Conservation (phyloP, 192 early-diverging fungal species). For the Kickxella alabastrina region DNA sequence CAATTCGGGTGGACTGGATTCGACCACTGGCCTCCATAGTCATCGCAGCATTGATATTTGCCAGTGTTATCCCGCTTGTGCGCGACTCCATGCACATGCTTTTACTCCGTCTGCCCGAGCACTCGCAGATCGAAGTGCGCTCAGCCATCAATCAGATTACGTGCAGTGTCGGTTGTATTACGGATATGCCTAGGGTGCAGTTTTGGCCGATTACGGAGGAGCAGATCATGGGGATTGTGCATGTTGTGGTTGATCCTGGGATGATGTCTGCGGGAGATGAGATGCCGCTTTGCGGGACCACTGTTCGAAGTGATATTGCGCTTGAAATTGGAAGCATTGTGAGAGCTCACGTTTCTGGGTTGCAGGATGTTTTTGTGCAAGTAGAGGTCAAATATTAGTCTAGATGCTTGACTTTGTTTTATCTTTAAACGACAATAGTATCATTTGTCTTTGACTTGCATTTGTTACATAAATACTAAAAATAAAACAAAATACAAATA, state of each 20-base stretch:
- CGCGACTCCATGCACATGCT: slow-evolving; percentile 60
- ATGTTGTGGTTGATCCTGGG: slow-evolving; percentile 14
- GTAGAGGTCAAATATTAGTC: too few relatives aligned
- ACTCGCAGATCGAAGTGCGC: slow-evolving; percentile 28
- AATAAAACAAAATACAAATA: too few relatives aligned
- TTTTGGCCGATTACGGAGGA: slow-evolving; percentile 50
- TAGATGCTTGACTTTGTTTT: too few relatives aligned
- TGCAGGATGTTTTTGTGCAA: slow-evolving; percentile 40
- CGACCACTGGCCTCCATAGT: slow-evolving; percentile 92
- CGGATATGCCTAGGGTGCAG: slow-evolving; percentile 20
- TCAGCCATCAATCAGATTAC: slow-evolving; percentile 15
- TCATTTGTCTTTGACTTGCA: too few relatives aligned
- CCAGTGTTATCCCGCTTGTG: slow-evolving; percentile 81
- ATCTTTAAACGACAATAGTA: too few relatives aligned
- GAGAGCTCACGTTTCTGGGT: slow-evolving; percentile 20
- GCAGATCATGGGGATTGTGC: slow-evolving; percentile 33
- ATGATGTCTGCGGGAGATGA: slow-evolving; percentile 14
- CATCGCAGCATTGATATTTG: slow-evolving; percentile 83
- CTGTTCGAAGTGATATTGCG: slow-evolving; percentile 12
- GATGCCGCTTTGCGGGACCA: slow-evolving; percentile 12
- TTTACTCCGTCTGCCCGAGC: slow-evolving; percentile 41
- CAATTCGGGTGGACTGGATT: slow-evolving; percentile 92
- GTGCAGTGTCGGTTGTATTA: slow-evolving; percentile 3
- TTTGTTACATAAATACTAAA: too few relatives aligned
- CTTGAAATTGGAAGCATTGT: slow-evolving; percentile 13